phyloP scores from a whole-genome alignment of 768 basidiomycete species.

The Strobilomyces echinocephalus region DNA sequence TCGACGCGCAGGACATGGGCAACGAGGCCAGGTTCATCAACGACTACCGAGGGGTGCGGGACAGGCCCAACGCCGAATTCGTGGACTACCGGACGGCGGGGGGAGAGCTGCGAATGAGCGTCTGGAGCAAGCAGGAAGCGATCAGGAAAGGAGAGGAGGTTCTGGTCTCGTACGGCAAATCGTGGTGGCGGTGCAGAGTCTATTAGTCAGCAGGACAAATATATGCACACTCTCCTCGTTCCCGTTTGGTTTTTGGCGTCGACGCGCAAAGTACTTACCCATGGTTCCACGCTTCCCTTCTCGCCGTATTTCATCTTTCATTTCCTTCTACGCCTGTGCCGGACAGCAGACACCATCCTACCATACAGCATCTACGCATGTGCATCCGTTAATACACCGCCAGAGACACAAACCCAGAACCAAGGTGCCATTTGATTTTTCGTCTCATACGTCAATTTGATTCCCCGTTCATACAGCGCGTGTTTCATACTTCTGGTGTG shows the following conservation, averaged over 20 bases:
- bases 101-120: slow-evolving; percentile 72
- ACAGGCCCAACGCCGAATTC: slow-evolving; percentile 69
- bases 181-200: slow-evolving; percentile 60
- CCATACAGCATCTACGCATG: slow-evolving; percentile 35
- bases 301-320: slow-evolving; percentile 47
- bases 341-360: slow-evolving; percentile 35
- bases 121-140: slow-evolving; percentile 57
- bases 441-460: slow-evolving; percentile 16
- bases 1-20: slow-evolving; percentile 71
- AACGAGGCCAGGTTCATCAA: slow-evolving; percentile 90
- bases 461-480: slow-evolving; percentile 45
- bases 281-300: slow-evolving; percentile 52
- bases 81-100: slow-evolving; percentile 45
- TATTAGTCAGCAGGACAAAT: no score
- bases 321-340: slow-evolving; percentile 55
- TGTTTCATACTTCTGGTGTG: slow-evolving; percentile 65
- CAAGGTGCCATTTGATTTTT: slow-evolving; percentile 36
- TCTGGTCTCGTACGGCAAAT: slow-evolving; percentile 83
- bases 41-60: slow-evolving; percentile 77
- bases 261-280: not conserved
- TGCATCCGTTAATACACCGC: slow-evolving; percentile 14
- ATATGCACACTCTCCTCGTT: no score
- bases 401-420: slow-evolving; percentile 21
- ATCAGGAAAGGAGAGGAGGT: slow-evolving; percentile 83
- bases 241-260: slow-evolving; percentile 11